Conservation (phyloP, 768 basidiomycete genomes). For the Cystobasidium tubakii region DNA sequence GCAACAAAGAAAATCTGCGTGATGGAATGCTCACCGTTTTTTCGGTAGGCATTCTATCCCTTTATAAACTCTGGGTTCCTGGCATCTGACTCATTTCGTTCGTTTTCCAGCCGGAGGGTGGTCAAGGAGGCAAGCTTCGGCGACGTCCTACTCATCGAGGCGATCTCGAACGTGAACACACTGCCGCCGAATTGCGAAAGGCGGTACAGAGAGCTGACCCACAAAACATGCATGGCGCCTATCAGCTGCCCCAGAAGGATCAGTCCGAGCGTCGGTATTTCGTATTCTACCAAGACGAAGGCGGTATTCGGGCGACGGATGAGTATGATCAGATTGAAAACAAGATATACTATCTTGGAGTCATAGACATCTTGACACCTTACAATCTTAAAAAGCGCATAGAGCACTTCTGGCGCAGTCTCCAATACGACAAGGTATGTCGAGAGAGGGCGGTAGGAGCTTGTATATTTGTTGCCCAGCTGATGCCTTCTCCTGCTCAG, state of each 20-base stretch:
- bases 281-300: constrained; percentile 94
- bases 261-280: constrained; percentile 63
- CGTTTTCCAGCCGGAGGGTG: constrained; percentile 59
- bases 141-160: constrained; percentile 59
- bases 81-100: constrained; percentile 8
- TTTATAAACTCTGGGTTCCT: too few species aligned
- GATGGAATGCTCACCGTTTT: constrained; percentile 87
- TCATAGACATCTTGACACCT: constrained; percentile 95
- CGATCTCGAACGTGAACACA: constrained; percentile 57
- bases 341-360: constrained; percentile 54
- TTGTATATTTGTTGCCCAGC: not conserved
- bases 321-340: constrained; percentile 69
- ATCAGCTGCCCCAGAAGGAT: constrained; percentile 61
- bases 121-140: constrained; percentile 60
- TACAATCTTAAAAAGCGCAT: constrained; percentile 68
- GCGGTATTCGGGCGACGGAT: constrained; percentile 82
- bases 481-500: constrained; percentile 51
- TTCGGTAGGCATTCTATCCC: constrained; percentile 60
- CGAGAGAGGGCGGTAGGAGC: not conserved
- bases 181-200: constrained; percentile 75
- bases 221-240: constrained; percentile 56
- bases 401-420: constrained; percentile 88
- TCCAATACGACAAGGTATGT: constrained; percentile 78
- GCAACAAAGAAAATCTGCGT: constrained; percentile 85
- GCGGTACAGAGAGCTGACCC: constrained; percentile 78